Conservation (phyloP, 768 basidiomycete genomes). For the Strobilomyces echinocephalus region DNA sequence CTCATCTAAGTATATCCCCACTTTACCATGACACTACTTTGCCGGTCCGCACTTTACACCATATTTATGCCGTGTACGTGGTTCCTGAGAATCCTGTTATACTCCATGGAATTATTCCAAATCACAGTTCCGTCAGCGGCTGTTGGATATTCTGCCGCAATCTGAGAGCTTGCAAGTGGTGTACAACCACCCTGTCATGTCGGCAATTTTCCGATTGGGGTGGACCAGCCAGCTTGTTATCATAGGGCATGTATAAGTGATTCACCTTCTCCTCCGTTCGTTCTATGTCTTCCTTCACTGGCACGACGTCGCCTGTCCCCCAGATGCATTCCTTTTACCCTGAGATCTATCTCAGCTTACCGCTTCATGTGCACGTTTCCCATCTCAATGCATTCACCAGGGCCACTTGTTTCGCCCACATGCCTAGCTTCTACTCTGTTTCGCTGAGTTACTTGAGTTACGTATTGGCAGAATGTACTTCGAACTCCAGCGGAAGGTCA, state of each 20-base stretch:
- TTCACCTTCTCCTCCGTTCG: conserved; percentile 7
- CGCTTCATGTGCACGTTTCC: conserved; percentile 15
- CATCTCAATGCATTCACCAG: conserved; percentile 26
- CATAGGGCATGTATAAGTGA: conserved; percentile 14
- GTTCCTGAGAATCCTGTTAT: conserved; percentile 19
- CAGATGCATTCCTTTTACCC: conserved; percentile 10
- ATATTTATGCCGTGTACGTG: no score
- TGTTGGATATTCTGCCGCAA: background rate
- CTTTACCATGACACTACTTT: no score
- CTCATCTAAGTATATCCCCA: no score
- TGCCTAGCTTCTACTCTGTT: conserved; percentile 36
- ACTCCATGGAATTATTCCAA: background rate
- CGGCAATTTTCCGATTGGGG: no score
- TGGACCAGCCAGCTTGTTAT: no score
- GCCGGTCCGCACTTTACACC: no score
- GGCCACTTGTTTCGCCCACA: conserved; percentile 33
- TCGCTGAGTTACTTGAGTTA: conserved; percentile 39
- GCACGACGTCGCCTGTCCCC: conserved; percentile 6
- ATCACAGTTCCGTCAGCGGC: background rate
- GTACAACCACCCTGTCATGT: no score
- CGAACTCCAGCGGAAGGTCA: no score
- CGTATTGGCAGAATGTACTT: no score
- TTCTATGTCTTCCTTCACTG: background rate
- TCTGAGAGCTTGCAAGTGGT: conserved; percentile 1
- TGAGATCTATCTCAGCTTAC: conserved; percentile 15